phyloP scores from a whole-genome alignment of 1,284 basidiomycete species.

The Pseudozyma sp. region DNA sequence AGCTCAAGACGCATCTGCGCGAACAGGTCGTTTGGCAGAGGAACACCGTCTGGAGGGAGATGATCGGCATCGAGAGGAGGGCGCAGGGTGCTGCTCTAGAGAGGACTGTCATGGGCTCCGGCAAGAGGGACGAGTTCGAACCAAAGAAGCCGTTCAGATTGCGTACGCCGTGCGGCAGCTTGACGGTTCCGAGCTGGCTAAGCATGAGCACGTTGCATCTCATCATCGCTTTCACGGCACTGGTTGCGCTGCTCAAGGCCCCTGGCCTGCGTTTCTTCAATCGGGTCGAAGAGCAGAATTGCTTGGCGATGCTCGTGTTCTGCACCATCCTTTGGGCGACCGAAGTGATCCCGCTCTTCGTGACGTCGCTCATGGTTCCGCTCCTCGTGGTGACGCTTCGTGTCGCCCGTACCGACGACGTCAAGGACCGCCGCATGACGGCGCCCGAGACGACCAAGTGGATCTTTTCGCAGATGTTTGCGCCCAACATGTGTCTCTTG shows the following conservation, averaged over 20 bases:
- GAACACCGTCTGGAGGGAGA: conserved; percentile 96
- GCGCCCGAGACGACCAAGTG: conserved; percentile 84
- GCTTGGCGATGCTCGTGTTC: conserved; percentile 88
- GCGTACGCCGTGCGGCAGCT: conserved; percentile 54
- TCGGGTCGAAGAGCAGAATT: conserved; percentile 84
- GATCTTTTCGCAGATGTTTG: conserved; percentile 78
- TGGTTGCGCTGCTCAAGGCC: conserved; percentile 62
- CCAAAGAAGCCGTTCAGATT: conserved; percentile 52
- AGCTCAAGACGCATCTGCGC: conserved; percentile 87
- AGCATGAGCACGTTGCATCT: conserved; percentile 65
- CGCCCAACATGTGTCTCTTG: conserved; percentile 83
- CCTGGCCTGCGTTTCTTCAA: conserved; percentile 70
- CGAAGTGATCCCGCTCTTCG: conserved; percentile 96
- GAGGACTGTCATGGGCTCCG: conserved; percentile 55
- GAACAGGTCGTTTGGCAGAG: conserved; percentile 92
- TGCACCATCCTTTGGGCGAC: conserved; percentile 96
- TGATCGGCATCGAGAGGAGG: conserved; percentile 87
- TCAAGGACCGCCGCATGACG: conserved; percentile 73
- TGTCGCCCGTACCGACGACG: conserved; percentile 79
- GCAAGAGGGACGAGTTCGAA: conserved; percentile 36
- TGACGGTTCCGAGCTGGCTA: conserved; percentile 57
- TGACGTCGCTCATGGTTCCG: conserved; percentile 90
- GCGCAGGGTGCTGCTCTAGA: conserved; percentile 67
- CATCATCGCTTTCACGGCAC: conserved; percentile 55
- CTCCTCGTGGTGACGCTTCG: conserved; percentile 86